Evolutionary conservation across 73 alveolate genomes (phyloP), one percentile per base, ranked within the genome.

Genomic region (Uronychia setigera): DNA sequence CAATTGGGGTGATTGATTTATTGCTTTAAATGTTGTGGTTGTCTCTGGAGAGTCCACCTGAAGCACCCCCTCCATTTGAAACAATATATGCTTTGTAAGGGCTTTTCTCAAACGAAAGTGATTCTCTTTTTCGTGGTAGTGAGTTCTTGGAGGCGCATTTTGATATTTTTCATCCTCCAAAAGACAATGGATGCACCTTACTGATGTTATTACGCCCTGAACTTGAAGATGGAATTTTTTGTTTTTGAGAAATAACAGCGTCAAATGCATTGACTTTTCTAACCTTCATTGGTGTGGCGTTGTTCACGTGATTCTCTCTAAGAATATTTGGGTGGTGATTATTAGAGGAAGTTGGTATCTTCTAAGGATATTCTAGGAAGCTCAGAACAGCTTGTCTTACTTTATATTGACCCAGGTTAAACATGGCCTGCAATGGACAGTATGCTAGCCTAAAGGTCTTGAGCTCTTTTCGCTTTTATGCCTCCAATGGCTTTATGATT

Each of bases 41-140:
- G 67, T 46, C 67, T 46, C 67, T 46, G n/a, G 67, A 46, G 67
- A 46, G 67, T 19, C 67, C 67, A 11, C 67, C 67, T 11, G 67
- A 46, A 46, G 67, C 67, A 5, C 5, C 67, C 5, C 67, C 67
- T 19, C 67, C 67, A 19, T 46, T 46, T 5, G 67, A 46, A 19
- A 46, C 67, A 5, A 46, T 19, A 46, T 46, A 46, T 5, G 67
- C 67, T 46, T 46, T 46, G 19, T 46, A 46, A 46, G 67, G 67
- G 67, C 67, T 46, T 19, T 46, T 46, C 67, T 46, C 67, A 46
- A 46, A 46, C 19, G 67, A 46, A 19, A 46, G 67, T 5, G 67
- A 46, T 19, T 46, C 67, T 19, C 67, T 46, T 19, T 46, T 46
- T 19, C 67, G 5, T 46, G 67, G 67, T 11, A 46, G 67, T 11